Evolutionary conservation across 257 asterid genomes (phyloP).

Genomic region (Knoxia roxburghii): DNA sequence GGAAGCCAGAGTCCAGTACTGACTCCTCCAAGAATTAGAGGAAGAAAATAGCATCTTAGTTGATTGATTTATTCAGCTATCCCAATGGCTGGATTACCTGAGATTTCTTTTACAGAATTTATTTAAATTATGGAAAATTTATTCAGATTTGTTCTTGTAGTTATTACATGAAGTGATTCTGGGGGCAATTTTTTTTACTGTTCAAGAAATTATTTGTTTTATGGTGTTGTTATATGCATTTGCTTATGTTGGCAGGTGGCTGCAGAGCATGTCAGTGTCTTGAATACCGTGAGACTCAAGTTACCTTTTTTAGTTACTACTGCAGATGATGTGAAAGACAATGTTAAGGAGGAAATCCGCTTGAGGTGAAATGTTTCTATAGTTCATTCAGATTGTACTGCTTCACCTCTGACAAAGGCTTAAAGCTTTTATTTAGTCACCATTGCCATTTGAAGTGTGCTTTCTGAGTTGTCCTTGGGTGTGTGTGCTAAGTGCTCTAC

Average conservation of each 20-base stretch:
- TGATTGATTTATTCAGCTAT: neutral
- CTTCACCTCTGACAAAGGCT: neutral
- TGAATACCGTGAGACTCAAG: slow-evolving; percentile 76
- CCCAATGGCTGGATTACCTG: neutral
- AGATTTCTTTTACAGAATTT: neutral
- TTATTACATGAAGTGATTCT: neutral
- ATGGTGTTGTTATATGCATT: neutral
- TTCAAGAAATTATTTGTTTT: neutral
- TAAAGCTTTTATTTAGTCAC: neutral
- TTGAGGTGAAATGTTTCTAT: slow-evolving; percentile 44
- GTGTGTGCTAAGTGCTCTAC: neutral
- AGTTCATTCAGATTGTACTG: neutral
- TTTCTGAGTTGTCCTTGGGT: neutral
- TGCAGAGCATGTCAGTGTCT: slow-evolving; percentile 67
- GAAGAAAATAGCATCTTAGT: neutral
- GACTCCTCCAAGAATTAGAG: neutral
- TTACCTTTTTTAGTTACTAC: slow-evolving; percentile 91
- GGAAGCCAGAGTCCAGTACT: neutral
- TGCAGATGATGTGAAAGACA: slow-evolving; percentile 72
- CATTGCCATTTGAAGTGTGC: neutral
- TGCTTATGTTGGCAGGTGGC: slow-evolving; percentile 54
- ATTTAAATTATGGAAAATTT: no score
- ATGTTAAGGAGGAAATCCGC: slow-evolving; percentile 82
- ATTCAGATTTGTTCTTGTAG: neutral
- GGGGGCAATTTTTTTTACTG: neutral